Conservation (phyloP, 2,329 filamentous ascomycete species). For the Ampelomyces quisqualis region DNA sequence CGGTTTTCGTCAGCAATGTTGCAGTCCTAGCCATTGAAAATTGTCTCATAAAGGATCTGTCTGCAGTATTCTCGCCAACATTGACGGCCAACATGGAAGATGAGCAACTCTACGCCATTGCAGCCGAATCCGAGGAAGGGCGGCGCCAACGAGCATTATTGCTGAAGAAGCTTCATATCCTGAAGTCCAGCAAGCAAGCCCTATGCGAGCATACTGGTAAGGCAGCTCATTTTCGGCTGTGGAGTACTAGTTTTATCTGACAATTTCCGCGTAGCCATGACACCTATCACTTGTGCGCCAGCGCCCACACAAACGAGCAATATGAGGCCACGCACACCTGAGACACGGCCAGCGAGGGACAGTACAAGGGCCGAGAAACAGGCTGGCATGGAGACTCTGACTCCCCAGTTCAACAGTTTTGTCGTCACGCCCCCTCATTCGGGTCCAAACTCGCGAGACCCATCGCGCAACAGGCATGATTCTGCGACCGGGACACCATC, state of each 20-base stretch:
- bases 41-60: slow-evolving; percentile 24
- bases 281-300: not conserved
- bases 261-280: slow-evolving; percentile 5
- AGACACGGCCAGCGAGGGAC: not conserved
- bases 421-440: slow-evolving; percentile 6
- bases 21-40: slow-evolving; percentile 30
- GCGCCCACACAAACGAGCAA: not conserved
- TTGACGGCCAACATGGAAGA: slow-evolving; percentile 23
- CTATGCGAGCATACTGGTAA: slow-evolving; percentile 20
- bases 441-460: not conserved
- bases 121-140: slow-evolving; percentile 28
- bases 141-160: slow-evolving; percentile 13
- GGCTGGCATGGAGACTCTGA: not conserved
- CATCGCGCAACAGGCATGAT: slow-evolving; percentile 1
- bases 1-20: slow-evolving; percentile 31
- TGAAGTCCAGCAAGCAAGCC: slow-evolving; percentile 16
- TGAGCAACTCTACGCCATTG: slow-evolving; percentile 22
- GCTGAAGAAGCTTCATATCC: slow-evolving; percentile 14
- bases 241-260: not conserved
- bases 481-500: slow-evolving; percentile 1
- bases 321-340: not conserved
- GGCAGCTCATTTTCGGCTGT: too few species aligned
- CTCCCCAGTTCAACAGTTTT: not conserved
- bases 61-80: slow-evolving; percentile 22
- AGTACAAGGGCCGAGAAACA: not conserved